Evolutionary conservation across 2,329 filamentous ascomycete species (phyloP), one percentile per base, ranked within the genome.

Genomic region (Apiospora koreana): DNA sequence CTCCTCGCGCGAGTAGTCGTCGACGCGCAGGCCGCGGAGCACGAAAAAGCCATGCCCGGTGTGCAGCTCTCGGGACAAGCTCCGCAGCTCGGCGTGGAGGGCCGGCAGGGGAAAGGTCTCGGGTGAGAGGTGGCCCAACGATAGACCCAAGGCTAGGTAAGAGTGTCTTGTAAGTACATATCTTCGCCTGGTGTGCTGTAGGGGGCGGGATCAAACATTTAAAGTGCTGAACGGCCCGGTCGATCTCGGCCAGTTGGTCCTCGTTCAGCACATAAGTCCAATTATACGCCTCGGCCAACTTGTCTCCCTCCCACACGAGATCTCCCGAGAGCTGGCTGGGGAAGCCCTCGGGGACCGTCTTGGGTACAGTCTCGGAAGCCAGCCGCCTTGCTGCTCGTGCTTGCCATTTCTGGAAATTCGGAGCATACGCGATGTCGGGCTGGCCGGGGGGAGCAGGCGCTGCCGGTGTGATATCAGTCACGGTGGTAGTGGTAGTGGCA

Each of bases 41-140:
- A 91, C 88, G 65, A 87, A 87, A 80, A 92, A 91, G 2, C 90
- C 90, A 67, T 86, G 84, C 2, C 89, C 88, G 38, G 81, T 78
- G 76, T 91, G 88, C 1, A 91, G 77, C 70, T 90, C 87, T 12
- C 80, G 74, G 0, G 88, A 89, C 12, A 90, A 77, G 0, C 79
- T 78, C 3, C 88, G 85, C 2, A 92, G 82, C 14, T 81, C 81
- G 0, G 77, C 66, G 71, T 87, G 85, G 0, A 91, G 79, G 0
- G 76, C 83, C 0, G 87, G 86, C 0, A 91, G 79, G 0, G 88
- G 87, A 54, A 91, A 91, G 0, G 84, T 89, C 3, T 83, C 81
- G 70, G 83, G 80, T 8, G 76, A 80, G 66, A 91, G 78, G 50
- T 84, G 75, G 10, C 81, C 83, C 7, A 86, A 73, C 0, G 82